Base-by-base conservation (phyloP, 495 filamentous ascomycete species). In the Neurospora sp. region DNA sequence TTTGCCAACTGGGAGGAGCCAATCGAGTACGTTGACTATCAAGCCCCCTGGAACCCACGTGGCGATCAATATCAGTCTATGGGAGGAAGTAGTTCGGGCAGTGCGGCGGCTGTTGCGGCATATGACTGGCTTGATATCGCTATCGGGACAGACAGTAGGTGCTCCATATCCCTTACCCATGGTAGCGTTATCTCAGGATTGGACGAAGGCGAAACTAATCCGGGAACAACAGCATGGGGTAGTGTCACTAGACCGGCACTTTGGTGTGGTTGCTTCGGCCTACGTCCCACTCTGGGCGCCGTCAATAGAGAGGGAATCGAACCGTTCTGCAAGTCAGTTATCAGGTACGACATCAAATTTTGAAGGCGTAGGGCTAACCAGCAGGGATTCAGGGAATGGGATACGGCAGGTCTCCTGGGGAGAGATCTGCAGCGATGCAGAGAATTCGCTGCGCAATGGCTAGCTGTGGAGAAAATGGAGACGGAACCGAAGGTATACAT, bases 61-160 rank as follows among this genome's bases (percentile, higher is more conserved):
- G 88, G 86, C 3, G 88, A 90, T 73, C 85, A 87, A 12, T 89
- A 88, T 74, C 82, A 87, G 72, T 80, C 84, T 53, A 80, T 86
- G 3, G 80, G 81, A 0, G 82, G 80, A 2, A 86, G 83, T 2
- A 86, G 84, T 0, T 80, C 85, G 0, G 88, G 86, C 0, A 81
- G 83, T 4, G 88, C 82, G 4, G 83, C 83, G 11, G 82, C 84
- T 0, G 75, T 85, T 27, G 85, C 82, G 0, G 78, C 82, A 0
- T 90, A 90, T 73, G 82, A 82, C 8, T 90, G 87, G 87, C 77
- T 90, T 7, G 88, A 90, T 77, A 77, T 85, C 16, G 80, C 82
- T 10, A 76, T 90, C 9, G 88, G 88, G 0, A 81, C 74, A 11
- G 81, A 86, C 41, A 84, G 46, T 53, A 53, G 10, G 46, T 53